phyloP scores from a whole-genome alignment of 139 green algal genomes.

The Closterium sp. region DNA sequence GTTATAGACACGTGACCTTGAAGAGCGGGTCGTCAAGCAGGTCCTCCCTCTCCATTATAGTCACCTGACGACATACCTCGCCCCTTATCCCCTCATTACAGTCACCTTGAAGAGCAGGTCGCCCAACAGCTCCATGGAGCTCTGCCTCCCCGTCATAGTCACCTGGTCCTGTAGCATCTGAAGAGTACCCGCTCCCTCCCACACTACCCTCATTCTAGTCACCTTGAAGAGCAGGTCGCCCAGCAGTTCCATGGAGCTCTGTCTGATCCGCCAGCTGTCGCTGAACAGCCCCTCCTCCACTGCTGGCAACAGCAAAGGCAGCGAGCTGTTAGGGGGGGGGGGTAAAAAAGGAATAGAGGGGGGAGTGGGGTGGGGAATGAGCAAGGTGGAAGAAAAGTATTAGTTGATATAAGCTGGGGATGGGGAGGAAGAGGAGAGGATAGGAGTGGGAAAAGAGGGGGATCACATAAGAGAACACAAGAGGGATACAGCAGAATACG shows the following conservation, averaged over 20 bases:
- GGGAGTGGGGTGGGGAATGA: too few relatives aligned
- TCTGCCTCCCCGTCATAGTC: slow-evolving; percentile 57
- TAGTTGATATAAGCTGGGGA: too few relatives aligned
- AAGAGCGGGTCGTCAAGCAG: too few relatives aligned
- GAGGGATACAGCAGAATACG: too few relatives aligned
- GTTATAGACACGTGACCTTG: background rate
- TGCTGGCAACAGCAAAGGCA: slow-evolving; percentile 87
- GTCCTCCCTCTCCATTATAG: too few relatives aligned
- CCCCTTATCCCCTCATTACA: too few relatives aligned
- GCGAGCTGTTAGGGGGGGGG: slow-evolving; percentile 6
- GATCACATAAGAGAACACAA: too few relatives aligned
- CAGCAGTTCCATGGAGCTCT: slow-evolving; percentile 89
- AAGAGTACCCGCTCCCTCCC: background rate
- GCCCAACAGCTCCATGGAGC: slow-evolving; percentile 88
- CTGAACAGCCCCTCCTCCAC: slow-evolving; percentile 84
- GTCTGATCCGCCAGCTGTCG: slow-evolving; percentile 93
- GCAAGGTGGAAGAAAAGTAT: too few relatives aligned
- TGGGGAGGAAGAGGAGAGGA: too few relatives aligned
- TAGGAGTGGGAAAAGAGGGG: too few relatives aligned
- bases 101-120: slow-evolving; percentile 87
- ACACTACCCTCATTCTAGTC: background rate
- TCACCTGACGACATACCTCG: too few relatives aligned
- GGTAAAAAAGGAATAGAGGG: too few relatives aligned
- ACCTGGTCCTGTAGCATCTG: background rate
- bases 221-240: slow-evolving; percentile 92